Conservation (phyloP, 2,329 filamentous ascomycete species). For the Trichoderma lentiforme region DNA sequence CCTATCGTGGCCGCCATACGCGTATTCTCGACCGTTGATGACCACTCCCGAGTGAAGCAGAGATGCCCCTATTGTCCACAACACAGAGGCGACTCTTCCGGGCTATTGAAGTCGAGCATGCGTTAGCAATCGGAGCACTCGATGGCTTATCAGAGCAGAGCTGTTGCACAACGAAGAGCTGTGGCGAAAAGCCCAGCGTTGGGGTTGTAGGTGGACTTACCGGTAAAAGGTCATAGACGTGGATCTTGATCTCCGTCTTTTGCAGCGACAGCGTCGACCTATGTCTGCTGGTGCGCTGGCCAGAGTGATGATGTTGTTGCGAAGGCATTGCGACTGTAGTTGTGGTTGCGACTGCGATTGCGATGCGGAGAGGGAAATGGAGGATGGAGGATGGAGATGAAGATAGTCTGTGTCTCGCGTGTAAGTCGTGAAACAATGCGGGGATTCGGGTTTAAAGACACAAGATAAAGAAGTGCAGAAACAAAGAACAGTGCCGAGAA, state of each 20-base stretch:
- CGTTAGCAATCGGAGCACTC: constrained; percentile 1
- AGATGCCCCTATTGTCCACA: constrained; percentile 75
- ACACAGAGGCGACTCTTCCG: constrained; percentile 67
- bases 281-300: constrained; percentile 41
- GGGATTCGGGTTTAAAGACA: not conserved
- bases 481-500: not conserved
- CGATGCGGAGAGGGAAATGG: constrained; percentile 26
- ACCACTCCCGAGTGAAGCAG: constrained; percentile 81
- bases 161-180: not conserved
- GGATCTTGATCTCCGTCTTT: constrained; percentile 71
- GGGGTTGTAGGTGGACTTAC: constrained; percentile 40
- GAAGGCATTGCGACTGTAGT: constrained; percentile 7
- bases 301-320: constrained; percentile 23
- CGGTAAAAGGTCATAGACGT: constrained; percentile 74
- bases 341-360: not conserved
- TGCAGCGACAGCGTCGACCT: constrained; percentile 65
- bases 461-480: not conserved
- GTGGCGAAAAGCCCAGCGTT: not conserved
- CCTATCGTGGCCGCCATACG: constrained; percentile 77
- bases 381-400: constrained; percentile 14
- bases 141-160: not conserved
- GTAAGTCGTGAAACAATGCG: constrained; percentile 25
- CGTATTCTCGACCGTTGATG: constrained; percentile 77
- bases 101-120: constrained; percentile 46
- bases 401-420: not conserved